Evolutionary conservation across 2,329 filamentous ascomycete genomes (phyloP).

Genomic region (Aspergillus transmontanensis): DNA sequence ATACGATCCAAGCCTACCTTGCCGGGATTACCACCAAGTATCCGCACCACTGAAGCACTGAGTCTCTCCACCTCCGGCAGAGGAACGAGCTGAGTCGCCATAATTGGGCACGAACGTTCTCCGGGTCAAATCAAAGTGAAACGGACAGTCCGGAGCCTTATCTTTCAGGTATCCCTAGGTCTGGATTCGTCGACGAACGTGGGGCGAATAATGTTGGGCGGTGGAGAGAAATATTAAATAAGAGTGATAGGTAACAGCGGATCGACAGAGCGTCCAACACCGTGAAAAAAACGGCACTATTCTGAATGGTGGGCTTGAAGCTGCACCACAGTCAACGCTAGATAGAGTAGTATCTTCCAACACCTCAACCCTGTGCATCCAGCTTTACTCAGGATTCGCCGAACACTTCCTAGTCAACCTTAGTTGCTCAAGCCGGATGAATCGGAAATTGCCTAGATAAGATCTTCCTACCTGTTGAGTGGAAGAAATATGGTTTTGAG

Average conservation of each 20-base stretch:
- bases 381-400: background rate
- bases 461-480: background rate
- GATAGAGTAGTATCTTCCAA: background rate
- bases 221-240: background rate
- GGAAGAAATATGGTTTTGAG: background rate
- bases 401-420: background rate
- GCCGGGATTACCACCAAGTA: constrained; percentile 87
- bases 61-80: constrained; percentile 77
- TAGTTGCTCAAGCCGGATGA: background rate
- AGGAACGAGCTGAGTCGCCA: constrained; percentile 63
- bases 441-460: background rate
- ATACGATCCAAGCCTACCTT: constrained; percentile 56
- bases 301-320: background rate
- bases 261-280: background rate
- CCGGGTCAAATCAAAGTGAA: background rate
- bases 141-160: background rate
- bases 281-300: background rate
- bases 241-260: background rate
- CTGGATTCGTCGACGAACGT: background rate
- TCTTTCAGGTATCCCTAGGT: background rate
- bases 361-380: background rate
- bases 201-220: background rate
- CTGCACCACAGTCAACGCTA: background rate
- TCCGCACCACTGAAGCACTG: constrained; percentile 75
- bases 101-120: constrained; percentile 32